Base-by-base conservation (phyloP, 129 eudicot genomes). In the Rutidosis leptorrhynchoides region DNA sequence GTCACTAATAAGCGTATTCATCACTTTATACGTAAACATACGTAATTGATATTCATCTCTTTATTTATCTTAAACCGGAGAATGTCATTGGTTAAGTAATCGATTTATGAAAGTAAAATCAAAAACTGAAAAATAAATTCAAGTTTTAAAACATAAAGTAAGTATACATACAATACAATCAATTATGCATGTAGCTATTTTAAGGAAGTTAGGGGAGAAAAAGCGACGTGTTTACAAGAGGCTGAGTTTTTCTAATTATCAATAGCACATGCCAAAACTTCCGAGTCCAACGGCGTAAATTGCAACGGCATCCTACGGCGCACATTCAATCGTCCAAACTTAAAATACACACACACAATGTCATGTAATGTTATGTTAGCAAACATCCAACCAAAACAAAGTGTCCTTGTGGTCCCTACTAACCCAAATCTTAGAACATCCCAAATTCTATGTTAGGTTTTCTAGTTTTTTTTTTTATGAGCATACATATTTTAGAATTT, bases 321-420 rank as follows among this genome's bases (percentile, higher is more conserved):
- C 67, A 62, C 67, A 62, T 33, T 62, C 8, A 7, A 62, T 62
- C 29, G 10, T 62, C 30, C 6, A 62, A 61, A 40, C 7, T 21
- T 17, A 21, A 30, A 30, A 61, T 15, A 29, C 6, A 37, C 49
- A 17, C 46, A 61, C 17, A 32, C 23, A 27, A 62, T 22, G 51
- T 35, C 24, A 10, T 62, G 23, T n/a, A n/a, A n/a, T 49, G 10
- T 15, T 45, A 5, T 49, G 55, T 17, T 49, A 16, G 10, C 21
- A 19, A 62, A 9, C 28, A 62, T 20, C 59, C 59, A 54, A 29
- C 15, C 60, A 55, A 55, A 23, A 7, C 32, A 16, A 24, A 21
- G 20, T 62, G 66, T 61, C 49, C 28, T 10, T 32, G 7, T 21
- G 9, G 46, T 32, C 11, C 28, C 52, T 51, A 62, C 51, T 35